Evolutionary conservation across 805 yeast genomes (phyloP).

Genomic region (Wickerhamomyces canadensis): DNA sequence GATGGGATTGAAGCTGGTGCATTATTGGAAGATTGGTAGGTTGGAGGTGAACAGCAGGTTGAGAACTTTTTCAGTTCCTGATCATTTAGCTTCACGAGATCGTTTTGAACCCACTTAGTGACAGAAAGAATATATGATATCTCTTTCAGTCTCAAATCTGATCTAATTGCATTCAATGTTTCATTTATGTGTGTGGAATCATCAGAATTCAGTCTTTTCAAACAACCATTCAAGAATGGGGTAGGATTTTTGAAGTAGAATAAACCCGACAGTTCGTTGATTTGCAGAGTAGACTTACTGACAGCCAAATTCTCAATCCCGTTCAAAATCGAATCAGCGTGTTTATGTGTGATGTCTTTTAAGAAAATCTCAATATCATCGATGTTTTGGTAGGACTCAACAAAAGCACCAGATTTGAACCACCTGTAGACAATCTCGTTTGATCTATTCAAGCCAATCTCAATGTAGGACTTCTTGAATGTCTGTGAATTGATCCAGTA

Average conservation of each 20-base stretch:
- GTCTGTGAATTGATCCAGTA: conserved; percentile 59
- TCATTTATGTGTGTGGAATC: conserved; percentile 21
- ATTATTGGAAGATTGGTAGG: not conserved
- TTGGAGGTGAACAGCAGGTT: not conserved
- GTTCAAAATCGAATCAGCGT: conserved; percentile 31
- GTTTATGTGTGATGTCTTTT: conserved; percentile 33
- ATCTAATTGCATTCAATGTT: conserved; percentile 15
- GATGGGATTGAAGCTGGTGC: not conserved
- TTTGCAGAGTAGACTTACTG: conserved; percentile 23
- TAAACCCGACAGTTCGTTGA: conserved; percentile 29
- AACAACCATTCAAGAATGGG: conserved; percentile 21
- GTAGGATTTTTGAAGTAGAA: conserved; percentile 42
- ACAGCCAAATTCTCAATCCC: conserved; percentile 27
- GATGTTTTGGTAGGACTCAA: conserved; percentile 27
- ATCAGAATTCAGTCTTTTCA: conserved; percentile 22
- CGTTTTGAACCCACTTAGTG: conserved; percentile 64
- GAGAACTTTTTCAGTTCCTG: conserved; percentile 37
- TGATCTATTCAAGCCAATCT: conserved; percentile 49
- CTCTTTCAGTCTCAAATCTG: conserved; percentile 30
- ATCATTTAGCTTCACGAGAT: conserved; percentile 42
- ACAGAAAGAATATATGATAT: conserved; percentile 52
- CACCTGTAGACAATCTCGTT: conserved; percentile 51
- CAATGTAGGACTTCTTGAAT: conserved; percentile 47
- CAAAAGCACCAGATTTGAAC: conserved; percentile 51
- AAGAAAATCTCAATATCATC: conserved; percentile 33